phyloP scores from a whole-genome alignment of 352 stramenopile species.

The Globisporangium sylvaticum region DNA sequence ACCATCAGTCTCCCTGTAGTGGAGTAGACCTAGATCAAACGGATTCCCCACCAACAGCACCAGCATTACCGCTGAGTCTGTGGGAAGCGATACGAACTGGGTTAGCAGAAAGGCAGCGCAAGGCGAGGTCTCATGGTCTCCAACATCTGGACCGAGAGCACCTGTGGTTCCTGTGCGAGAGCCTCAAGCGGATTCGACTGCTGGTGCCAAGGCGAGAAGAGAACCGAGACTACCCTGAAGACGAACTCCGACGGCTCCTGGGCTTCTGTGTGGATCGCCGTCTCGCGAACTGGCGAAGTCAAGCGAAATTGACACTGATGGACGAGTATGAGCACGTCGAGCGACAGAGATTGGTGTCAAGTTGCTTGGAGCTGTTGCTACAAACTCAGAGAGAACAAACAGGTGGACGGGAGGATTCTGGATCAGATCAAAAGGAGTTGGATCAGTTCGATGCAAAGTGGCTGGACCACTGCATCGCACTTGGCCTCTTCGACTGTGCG shows the following conservation, averaged over 20 bases:
- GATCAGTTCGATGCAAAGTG: background rate
- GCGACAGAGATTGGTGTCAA: background rate
- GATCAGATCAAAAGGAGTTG: background rate
- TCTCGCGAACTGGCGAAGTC: background rate
- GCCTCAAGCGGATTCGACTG: background rate
- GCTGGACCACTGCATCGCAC: slow-evolving; percentile 16
- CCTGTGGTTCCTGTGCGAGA: slow-evolving; percentile 20
- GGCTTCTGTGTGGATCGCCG: background rate
- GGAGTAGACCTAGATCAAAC: background rate
- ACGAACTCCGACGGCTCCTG: background rate
- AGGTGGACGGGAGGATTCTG: background rate
- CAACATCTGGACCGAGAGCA: slow-evolving; percentile 22
- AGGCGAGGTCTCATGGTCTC: background rate
- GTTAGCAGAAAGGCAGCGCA: background rate
- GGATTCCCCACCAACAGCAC: background rate
- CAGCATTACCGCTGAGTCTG: background rate
- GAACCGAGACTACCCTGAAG: background rate
- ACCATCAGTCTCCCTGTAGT: background rate
- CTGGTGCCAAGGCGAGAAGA: too few relatives aligned
- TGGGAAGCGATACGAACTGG: background rate
- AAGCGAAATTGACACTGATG: background rate
- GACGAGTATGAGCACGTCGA: background rate
- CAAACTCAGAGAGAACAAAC: background rate
- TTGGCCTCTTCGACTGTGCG: slow-evolving; percentile 24
- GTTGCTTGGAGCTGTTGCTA: background rate